phyloP scores from a whole-genome alignment of 768 basidiomycete species.

The Pleurotus eryngii region DNA sequence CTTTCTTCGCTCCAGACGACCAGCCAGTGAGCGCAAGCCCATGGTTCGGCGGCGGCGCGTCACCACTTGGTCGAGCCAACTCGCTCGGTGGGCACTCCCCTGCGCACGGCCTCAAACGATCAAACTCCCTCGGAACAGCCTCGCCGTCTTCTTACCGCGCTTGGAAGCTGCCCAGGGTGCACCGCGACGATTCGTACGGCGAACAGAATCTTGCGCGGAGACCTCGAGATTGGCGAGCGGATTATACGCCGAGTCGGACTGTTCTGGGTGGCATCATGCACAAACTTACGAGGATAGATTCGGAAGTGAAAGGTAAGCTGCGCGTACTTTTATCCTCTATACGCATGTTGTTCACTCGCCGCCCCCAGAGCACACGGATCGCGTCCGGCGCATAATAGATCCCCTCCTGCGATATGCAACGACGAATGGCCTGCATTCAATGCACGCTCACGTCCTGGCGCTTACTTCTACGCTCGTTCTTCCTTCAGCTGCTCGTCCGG shows the following conservation, averaged over 20 bases:
- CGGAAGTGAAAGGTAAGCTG: conserved; percentile 1
- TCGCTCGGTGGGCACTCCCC: not conserved
- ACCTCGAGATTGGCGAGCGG: conserved; percentile 16
- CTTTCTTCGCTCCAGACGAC: not conserved
- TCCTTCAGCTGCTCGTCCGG: not conserved
- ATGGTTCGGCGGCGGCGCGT: not conserved
- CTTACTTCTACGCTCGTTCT: conserved; percentile 10
- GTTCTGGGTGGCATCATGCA: conserved; percentile 10
- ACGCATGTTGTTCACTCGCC: not conserved
- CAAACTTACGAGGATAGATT: conserved; percentile 4
- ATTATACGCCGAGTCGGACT: conserved; percentile 13
- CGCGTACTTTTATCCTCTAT: no score
- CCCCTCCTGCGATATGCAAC: conserved; percentile 4
- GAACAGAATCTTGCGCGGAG: conserved; percentile 12
- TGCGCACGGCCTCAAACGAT: not conserved
- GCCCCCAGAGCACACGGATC: not conserved
- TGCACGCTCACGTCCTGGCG: conserved; percentile 3
- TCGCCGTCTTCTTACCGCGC: not conserved
- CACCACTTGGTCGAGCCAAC: not conserved
- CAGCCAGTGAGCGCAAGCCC: conserved; percentile 2
- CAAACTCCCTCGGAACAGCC: not conserved
- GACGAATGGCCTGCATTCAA: not conserved
- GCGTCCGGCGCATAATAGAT: conserved; percentile 2
- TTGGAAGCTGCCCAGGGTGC: not conserved
- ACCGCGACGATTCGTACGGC: conserved; percentile 9